Evolutionary conservation across 805 yeast species (phyloP).

Genomic region (Kazachstania taianensis): DNA sequence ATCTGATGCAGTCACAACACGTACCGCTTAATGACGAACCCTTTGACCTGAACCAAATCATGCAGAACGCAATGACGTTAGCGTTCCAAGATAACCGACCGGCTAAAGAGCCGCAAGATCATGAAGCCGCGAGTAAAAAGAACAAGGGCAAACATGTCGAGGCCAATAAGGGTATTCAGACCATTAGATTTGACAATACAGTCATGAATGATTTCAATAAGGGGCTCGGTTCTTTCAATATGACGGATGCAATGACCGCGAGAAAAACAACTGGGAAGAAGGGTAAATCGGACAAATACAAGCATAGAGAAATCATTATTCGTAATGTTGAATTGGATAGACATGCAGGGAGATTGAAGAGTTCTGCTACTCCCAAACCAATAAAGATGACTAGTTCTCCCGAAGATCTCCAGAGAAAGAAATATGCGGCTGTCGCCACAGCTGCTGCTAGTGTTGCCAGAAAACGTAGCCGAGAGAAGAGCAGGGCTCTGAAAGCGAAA

Average conservation of each 20-base stretch:
- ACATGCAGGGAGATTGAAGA: too few relatives aligned
- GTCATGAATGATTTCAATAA: neutral
- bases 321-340: constrained; percentile 7
- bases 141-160: too few relatives aligned
- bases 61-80: constrained; percentile 68
- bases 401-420: constrained; percentile 15
- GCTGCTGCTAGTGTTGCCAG: constrained; percentile 25
- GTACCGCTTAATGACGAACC: constrained; percentile 30
- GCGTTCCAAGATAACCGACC: constrained; percentile 50
- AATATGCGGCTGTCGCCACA: constrained; percentile 13
- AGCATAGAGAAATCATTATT: constrained; percentile 11
- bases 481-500: constrained; percentile 10
- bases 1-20: constrained; percentile 1
- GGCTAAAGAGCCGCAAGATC: too few relatives aligned
- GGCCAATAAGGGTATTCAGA: constrained; percentile 5
- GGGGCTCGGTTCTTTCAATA: constrained; percentile 4
- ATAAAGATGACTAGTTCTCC: constrained; percentile 5
- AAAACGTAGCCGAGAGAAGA: constrained; percentile 15
- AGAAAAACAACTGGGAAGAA: constrained; percentile 3
- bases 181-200: neutral
- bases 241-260: constrained; percentile 4
- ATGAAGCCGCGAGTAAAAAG: constrained; percentile 9
- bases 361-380: constrained; percentile 2
- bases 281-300: constrained; percentile 2
- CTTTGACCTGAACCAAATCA: constrained; percentile 59